phyloP scores from a whole-genome alignment of 2,329 filamentous ascomycete species.

The Colletotrichum spinosum region DNA sequence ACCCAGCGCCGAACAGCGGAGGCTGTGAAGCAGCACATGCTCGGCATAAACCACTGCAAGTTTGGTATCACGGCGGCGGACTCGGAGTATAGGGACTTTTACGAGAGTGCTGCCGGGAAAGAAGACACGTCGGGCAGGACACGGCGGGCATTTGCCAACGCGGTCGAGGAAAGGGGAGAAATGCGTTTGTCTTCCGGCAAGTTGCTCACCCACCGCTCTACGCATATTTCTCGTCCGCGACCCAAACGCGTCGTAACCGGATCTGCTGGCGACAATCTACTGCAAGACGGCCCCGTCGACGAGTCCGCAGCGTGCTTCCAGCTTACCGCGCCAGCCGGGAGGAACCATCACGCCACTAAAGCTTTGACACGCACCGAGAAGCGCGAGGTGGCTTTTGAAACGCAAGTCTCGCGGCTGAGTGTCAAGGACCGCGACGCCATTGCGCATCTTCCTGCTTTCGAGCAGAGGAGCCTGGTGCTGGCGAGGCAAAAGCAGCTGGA shows the following conservation, averaged over 20 bases:
- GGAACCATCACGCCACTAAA: background rate
- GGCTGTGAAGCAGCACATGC: conserved; percentile 64
- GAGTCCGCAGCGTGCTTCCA: conserved; percentile 18
- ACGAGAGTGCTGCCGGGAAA: conserved; percentile 43
- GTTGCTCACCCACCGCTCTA: conserved; percentile 45
- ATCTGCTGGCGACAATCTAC: background rate
- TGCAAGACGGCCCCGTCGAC: background rate
- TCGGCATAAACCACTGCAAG: conserved; percentile 59
- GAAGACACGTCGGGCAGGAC: background rate
- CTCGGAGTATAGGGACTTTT: conserved; percentile 56
- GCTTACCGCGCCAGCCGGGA: background rate
- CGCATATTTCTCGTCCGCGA: background rate
- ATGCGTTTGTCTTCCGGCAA: conserved; percentile 51
- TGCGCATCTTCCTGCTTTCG: conserved; percentile 43
- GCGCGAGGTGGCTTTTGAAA: conserved; percentile 33
- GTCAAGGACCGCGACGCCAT: conserved; percentile 43
- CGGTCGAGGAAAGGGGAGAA: conserved; percentile 43
- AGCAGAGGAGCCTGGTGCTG: conserved; percentile 44
- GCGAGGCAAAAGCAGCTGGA: conserved; percentile 45
- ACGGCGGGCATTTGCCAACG: conserved; percentile 3
- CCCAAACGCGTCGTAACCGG: background rate
- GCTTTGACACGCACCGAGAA: conserved; percentile 35
- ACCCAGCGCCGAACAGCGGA: conserved; percentile 54
- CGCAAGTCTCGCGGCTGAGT: conserved; percentile 44
- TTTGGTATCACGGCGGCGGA: conserved; percentile 50